phyloP scores from a whole-genome alignment of 768 basidiomycete genomes.

The Paxillus ammoniavirescens region DNA sequence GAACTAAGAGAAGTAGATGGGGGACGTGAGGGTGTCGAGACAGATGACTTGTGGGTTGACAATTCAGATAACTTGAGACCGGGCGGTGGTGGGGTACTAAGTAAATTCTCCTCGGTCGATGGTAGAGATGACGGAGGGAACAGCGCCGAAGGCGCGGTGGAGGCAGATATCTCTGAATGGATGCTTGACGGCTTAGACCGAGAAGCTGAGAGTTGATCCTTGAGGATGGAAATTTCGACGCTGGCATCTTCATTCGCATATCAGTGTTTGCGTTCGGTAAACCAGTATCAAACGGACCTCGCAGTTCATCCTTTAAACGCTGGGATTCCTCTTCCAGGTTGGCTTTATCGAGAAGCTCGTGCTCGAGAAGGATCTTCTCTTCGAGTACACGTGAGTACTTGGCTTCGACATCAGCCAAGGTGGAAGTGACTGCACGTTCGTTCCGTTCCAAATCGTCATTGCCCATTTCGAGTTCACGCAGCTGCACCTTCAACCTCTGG shows the following conservation, averaged over 20 bases:
- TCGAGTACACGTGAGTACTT: conserved; percentile 90
- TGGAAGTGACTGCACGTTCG: conserved; percentile 84
- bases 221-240: conserved; percentile 79
- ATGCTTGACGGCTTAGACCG: conserved; percentile 31
- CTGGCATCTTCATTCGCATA: conserved; percentile 62
- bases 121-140: conserved; percentile 30
- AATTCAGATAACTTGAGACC: conserved; percentile 63
- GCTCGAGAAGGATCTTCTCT: conserved; percentile 96
- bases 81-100: conserved; percentile 56
- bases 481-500: conserved; percentile 66
- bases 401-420: conserved; percentile 78
- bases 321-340: conserved; percentile 88
- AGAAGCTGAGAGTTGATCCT: conserved; percentile 60
- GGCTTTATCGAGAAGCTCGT: conserved; percentile 90
- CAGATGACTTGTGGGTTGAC: conserved; percentile 41
- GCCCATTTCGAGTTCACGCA: conserved; percentile 93
- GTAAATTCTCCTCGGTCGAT: conserved; percentile 51
- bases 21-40: conserved; percentile 32
- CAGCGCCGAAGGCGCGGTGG: conserved; percentile 32
- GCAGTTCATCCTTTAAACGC: conserved; percentile 86
- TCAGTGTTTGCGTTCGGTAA: conserved; percentile 8
- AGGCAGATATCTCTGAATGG: conserved; percentile 24
- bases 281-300: conserved; percentile 62
- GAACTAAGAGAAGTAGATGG: conserved; percentile 31
- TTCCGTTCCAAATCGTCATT: conserved; percentile 97